A percentile compares a stretch with the other conserved stretches of the same genome.
Conservation (phyloP, 1,284 basidiomycete species). For the Heterobasidion occidentale region DNA sequence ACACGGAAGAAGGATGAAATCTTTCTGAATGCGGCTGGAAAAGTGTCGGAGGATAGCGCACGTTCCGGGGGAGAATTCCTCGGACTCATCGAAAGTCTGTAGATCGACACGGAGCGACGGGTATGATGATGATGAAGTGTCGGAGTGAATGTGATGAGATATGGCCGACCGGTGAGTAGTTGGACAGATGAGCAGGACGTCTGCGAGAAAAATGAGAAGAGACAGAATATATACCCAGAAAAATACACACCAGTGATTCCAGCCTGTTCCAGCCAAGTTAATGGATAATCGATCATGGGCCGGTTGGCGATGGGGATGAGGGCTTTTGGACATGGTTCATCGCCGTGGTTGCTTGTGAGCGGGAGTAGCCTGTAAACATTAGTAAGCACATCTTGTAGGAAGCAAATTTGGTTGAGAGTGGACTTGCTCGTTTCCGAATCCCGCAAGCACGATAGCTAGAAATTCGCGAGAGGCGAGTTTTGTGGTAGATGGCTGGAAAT, state of each 20-base stretch:
- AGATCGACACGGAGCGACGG: slow-evolving; percentile 64
- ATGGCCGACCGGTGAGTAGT: slow-evolving; percentile 65
- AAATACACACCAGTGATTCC: slow-evolving; percentile 66
- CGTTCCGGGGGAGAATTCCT: slow-evolving; percentile 57
- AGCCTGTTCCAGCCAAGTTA: slow-evolving; percentile 83
- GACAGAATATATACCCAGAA: slow-evolving; percentile 6
- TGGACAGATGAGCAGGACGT: slow-evolving; percentile 82
- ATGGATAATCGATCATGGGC: slow-evolving; percentile 78
- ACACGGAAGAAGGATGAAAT: slow-evolving; percentile 89
- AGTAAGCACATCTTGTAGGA: slow-evolving; percentile 7
- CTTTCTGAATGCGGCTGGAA: slow-evolving; percentile 59
- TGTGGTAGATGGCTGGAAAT: slow-evolving; percentile 48
- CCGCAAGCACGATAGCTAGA: slow-evolving; percentile 77
- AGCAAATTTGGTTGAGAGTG: not conserved
- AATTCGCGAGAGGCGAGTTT: slow-evolving; percentile 62
- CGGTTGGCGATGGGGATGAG: slow-evolving; percentile 83
- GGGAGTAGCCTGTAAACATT: slow-evolving; percentile 50
- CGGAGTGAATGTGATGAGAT: slow-evolving; percentile 76
- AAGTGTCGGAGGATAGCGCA: slow-evolving; percentile 66
- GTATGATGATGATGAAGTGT: slow-evolving; percentile 43
- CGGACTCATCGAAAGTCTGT: slow-evolving; percentile 68
- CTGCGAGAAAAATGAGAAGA: slow-evolving; percentile 30
- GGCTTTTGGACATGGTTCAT: slow-evolving; percentile 76
- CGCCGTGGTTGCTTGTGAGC: slow-evolving; percentile 64
- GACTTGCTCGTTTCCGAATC: slow-evolving; percentile 80